A percentile compares a stretch with the other conserved stretches of the same genome.
phyloP scores from a whole-genome alignment of 164 flowering plant genomes.

The Dillenia suffruticosa region DNA sequence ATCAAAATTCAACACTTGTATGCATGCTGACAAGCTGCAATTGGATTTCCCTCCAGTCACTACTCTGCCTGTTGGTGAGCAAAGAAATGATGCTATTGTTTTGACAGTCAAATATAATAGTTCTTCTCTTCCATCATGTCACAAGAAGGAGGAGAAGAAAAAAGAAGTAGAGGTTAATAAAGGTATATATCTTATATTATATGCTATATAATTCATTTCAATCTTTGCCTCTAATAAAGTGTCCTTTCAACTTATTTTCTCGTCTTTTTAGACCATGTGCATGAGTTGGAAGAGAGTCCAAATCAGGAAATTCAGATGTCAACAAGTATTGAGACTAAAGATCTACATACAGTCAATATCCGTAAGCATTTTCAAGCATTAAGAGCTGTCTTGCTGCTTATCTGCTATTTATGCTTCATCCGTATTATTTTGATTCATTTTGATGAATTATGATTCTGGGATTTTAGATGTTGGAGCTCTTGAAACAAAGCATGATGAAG shows the following conservation, averaged over 20 bases:
- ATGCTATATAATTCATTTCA: too few species aligned
- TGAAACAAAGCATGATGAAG: constrained; percentile 9
- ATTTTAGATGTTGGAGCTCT: constrained; percentile 15
- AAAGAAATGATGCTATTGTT: constrained; percentile 11
- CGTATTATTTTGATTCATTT: too few species aligned
- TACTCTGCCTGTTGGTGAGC: constrained; percentile 9
- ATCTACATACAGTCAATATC: neutral
- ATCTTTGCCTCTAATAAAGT: too few species aligned
- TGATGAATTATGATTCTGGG: neutral
- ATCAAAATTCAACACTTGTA: constrained; percentile 9
- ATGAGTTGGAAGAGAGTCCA: constrained; percentile 9
- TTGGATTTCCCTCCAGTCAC: constrained; percentile 18
- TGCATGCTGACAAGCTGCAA: constrained; percentile 10
- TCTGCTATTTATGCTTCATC: too few species aligned
- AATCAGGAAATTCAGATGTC: constrained; percentile 10
- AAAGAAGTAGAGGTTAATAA: constrained; percentile 7
- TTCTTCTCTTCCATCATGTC: constrained; percentile 3
- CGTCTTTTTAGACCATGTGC: constrained; percentile 15
- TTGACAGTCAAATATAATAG: constrained; percentile 6
- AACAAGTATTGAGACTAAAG: constrained; percentile 10
- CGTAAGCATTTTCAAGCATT: too few species aligned
- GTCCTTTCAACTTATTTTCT: constrained; percentile 4
- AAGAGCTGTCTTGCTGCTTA: too few species aligned
- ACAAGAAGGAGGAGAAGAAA: constrained; percentile 23
- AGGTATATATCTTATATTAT: too few species aligned